These are phyloP conservation scores for Lichtheimia ornata DNA, from an alignment of 371 early-diverging fungal genomes.

Conservation along the genomic window DNA sequence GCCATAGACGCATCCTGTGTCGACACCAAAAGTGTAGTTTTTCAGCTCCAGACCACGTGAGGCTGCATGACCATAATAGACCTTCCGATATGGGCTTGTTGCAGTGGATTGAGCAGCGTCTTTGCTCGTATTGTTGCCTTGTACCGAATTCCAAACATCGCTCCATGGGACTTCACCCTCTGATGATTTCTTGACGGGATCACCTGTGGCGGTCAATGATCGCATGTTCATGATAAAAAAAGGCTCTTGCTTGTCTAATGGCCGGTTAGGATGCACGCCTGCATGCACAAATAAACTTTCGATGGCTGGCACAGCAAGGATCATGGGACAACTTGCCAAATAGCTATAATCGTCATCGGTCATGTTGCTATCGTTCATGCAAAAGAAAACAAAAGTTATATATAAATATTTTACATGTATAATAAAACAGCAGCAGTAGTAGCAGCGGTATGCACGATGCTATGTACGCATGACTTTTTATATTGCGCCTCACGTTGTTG, in stretches of 20 bases:
- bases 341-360: constrained; percentile 55
- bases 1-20: constrained; percentile 75
- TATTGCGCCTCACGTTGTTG: neutral
- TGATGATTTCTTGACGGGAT: constrained; percentile 20
- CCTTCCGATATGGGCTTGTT: constrained; percentile 18
- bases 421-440: too few species aligned
- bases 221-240: constrained; percentile 66
- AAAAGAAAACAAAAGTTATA: constrained; percentile 3
- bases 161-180: constrained; percentile 36
- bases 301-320: constrained; percentile 55
- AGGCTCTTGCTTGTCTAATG: constrained; percentile 37
- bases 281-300: constrained; percentile 68
- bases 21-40: constrained; percentile 60
- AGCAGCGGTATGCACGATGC: too few species aligned
- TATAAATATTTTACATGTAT: too few species aligned
- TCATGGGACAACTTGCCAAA: constrained; percentile 61
- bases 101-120: constrained; percentile 1
- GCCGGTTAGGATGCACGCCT: constrained; percentile 58
- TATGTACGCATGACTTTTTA: neutral
- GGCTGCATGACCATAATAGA: constrained; percentile 76
- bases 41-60: constrained; percentile 58
- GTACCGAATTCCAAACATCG: constrained; percentile 38
- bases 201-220: constrained; percentile 44
- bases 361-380: constrained; percentile 31
- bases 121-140: constrained; percentile 6